Conservation (phyloP, 1,139 yeast genomes). For the Candida gigantensis region DNA sequence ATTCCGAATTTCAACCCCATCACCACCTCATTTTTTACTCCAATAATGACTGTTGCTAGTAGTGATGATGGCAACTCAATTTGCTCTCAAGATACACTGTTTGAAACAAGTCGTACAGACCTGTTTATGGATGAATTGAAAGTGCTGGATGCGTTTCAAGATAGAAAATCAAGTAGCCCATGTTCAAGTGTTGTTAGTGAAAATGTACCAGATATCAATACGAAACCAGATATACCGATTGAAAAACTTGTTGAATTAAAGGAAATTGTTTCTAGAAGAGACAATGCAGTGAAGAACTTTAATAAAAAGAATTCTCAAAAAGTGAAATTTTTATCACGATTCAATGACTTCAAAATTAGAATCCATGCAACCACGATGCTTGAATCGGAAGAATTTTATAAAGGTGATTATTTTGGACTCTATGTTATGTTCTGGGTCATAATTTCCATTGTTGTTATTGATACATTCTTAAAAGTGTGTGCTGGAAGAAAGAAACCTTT, state of each 20-base stretch:
- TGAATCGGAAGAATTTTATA: constrained; percentile 42
- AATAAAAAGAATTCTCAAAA: constrained; percentile 6
- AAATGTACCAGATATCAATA: too few species aligned
- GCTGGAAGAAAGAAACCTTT: constrained; percentile 26
- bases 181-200: too few species aligned
- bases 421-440: constrained; percentile 70
- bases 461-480: constrained; percentile 46
- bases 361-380: constrained; percentile 43
- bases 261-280: constrained; percentile 7
- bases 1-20: too few species aligned
- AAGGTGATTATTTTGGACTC: constrained; percentile 59
- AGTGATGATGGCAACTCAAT: too few species aligned
- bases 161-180: too few species aligned
- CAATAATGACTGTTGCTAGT: too few species aligned
- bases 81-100: too few species aligned
- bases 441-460: constrained; percentile 53
- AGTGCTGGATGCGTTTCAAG: too few species aligned
- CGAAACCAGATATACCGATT: too few species aligned
- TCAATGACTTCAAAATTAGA: constrained; percentile 15
- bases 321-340: constrained; percentile 13
- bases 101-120: too few species aligned
- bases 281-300: constrained; percentile 9
- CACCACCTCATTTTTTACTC: too few species aligned
- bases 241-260: constrained; percentile 6
- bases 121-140: too few species aligned